These are phyloP conservation scores for Carnegiea gigantea DNA, from an alignment of 179 eudicot species.

Conservation along the genomic window DNA sequence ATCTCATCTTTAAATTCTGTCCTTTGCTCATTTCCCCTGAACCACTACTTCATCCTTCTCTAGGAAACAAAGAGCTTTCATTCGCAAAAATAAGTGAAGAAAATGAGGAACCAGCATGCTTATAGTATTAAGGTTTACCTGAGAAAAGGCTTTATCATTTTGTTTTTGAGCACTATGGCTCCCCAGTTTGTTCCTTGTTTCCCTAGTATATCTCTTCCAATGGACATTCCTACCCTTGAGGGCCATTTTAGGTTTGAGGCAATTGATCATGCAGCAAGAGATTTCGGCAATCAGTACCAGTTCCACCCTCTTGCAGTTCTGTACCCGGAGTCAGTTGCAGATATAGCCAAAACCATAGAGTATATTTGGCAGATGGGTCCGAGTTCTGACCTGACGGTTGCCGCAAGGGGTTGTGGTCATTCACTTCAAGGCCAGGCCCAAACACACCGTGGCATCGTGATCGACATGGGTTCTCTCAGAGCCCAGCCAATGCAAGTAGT, in stretches of 20 bases:
- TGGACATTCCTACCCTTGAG: slow-evolving; percentile 36
- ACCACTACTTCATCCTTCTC: slow-evolving; percentile 13
- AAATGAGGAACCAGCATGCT: slow-evolving; percentile 6
- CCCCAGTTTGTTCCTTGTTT: slow-evolving; percentile 23
- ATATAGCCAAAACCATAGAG: slow-evolving; percentile 47
- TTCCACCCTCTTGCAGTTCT: slow-evolving; percentile 55
- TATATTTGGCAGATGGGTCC: slow-evolving; percentile 63
- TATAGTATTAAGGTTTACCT: slow-evolving; percentile 14
- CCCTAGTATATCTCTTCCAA: slow-evolving; percentile 14
- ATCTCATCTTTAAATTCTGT: slow-evolving; percentile 26
- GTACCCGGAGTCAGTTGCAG: slow-evolving; percentile 59
- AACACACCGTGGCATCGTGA: slow-evolving; percentile 60
- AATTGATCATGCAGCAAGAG: slow-evolving; percentile 51
- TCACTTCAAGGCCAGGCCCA: slow-evolving; percentile 74
- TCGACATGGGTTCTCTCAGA: slow-evolving; percentile 55
- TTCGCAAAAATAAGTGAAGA: slow-evolving; percentile 9
- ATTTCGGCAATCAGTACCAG: slow-evolving; percentile 54
- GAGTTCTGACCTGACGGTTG: slow-evolving; percentile 57
- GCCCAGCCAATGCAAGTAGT: slow-evolving; percentile 43
- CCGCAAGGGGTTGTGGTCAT: slow-evolving; percentile 81
- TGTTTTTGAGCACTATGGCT: slow-evolving; percentile 27
- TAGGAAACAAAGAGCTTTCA: slow-evolving; percentile 19
- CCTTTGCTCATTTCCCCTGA: slow-evolving; percentile 8
- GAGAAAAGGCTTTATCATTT: slow-evolving; percentile 14
- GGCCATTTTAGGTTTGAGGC: slow-evolving; percentile 50